These are phyloP conservation scores for Deuterostichococcus epilithicus DNA, from an alignment of 139 green algal species.

Conservation along the genomic window DNA sequence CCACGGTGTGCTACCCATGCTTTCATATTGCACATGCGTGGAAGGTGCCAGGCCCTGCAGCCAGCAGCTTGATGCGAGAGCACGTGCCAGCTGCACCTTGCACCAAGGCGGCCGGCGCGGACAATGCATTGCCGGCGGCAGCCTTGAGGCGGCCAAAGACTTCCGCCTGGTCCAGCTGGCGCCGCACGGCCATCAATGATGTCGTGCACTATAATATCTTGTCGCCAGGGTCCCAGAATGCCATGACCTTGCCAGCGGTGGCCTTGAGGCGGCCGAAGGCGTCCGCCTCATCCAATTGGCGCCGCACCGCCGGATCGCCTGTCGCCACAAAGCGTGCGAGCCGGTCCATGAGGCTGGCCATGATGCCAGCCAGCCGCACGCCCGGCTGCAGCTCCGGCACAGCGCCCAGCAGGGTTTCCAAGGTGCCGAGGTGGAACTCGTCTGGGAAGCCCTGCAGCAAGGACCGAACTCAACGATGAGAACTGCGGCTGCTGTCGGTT, in stretches of 20 bases:
- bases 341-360: conserved; percentile 75
- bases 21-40: no score
- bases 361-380: conserved; percentile 65
- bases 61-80: no score
- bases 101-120: no score
- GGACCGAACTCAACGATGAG: neutral
- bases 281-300: conserved; percentile 50
- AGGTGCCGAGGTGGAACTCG: conserved; percentile 91
- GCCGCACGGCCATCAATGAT: conserved; percentile 10
- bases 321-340: conserved; percentile 51
- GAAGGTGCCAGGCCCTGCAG: no score
- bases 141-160: conserved; percentile 72
- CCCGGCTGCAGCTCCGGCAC: conserved; percentile 82
- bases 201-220: no score
- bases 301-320: conserved; percentile 19
- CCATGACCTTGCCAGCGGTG: conserved; percentile 44
- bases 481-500: no score
- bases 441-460: conserved; percentile 79
- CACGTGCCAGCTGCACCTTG: no score
- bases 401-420: conserved; percentile 76
- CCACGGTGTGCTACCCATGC: no score
- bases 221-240: no score
- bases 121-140: conserved; percentile 44
- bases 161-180: conserved; percentile 49
- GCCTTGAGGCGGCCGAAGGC: conserved; percentile 73